Percentiles rank a stretch among this genome's conserved stretches.
phyloP scores from a whole-genome alignment of 331 rosid species.

The Malus hybrid region DNA sequence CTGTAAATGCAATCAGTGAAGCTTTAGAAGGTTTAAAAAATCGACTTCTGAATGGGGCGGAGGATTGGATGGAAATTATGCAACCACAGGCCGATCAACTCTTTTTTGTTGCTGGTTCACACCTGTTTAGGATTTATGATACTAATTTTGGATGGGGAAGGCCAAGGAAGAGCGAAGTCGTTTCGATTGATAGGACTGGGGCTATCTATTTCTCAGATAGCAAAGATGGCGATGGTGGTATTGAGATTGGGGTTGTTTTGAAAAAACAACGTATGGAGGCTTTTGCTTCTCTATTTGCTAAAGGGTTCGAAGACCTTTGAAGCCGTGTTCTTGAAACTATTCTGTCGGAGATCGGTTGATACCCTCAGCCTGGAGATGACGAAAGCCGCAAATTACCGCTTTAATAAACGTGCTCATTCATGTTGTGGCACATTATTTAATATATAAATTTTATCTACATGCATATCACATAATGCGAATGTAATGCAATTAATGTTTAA shows the following conservation, averaged over 20 bases:
- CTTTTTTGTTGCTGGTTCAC: constrained; percentile 3
- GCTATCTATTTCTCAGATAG: constrained; percentile 19
- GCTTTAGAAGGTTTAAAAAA: constrained; percentile 5
- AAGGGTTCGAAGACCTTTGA: constrained; percentile 10
- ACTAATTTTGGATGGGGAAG: constrained; percentile 36
- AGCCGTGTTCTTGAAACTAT: too few relatives aligned
- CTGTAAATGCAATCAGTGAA: constrained; percentile 8
- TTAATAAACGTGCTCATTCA: too few relatives aligned
- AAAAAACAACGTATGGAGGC: constrained; percentile 21
- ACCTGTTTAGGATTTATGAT: constrained; percentile 1
- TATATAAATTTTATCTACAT: too few relatives aligned
- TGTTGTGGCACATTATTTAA: too few relatives aligned
- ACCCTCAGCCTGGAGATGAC: too few relatives aligned
- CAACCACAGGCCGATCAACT: neutral
- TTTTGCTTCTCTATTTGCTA: constrained; percentile 16
- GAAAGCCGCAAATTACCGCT: too few relatives aligned
- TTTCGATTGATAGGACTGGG: constrained; percentile 9
- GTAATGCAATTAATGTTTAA: too few relatives aligned
- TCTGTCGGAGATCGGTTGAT: too few relatives aligned
- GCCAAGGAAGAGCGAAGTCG: constrained; percentile 12
- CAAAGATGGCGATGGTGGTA: constrained; percentile 27
- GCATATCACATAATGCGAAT: too few relatives aligned
- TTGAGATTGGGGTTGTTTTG: constrained; percentile 27
- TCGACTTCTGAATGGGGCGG: neutral
- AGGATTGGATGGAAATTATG: neutral